Evolutionary conservation across 2,329 filamentous ascomycete species (phyloP).

Genomic region (Pezicula carpinea): DNA sequence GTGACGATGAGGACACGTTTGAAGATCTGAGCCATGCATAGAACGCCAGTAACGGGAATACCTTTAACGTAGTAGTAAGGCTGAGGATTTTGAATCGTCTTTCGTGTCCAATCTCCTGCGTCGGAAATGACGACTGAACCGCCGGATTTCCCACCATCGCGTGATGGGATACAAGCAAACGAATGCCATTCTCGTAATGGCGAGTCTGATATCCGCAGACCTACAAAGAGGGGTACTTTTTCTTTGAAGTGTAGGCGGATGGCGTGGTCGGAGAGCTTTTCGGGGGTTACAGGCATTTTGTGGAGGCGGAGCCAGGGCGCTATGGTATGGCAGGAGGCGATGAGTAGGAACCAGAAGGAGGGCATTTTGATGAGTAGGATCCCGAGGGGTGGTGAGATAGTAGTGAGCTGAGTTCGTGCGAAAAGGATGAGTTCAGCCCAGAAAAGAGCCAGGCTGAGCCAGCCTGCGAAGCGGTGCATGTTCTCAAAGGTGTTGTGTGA

Average conservation of each 20-base stretch:
- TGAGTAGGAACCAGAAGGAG: slow-evolving; percentile 52
- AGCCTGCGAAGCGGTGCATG: slow-evolving; percentile 52
- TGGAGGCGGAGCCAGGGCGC: slow-evolving; percentile 55
- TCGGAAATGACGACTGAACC: slow-evolving; percentile 52
- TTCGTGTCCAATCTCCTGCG: slow-evolving; percentile 54
- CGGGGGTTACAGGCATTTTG: slow-evolving; percentile 43
- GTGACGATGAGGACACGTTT: slow-evolving; percentile 32
- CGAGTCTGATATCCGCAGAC: slow-evolving; percentile 42
- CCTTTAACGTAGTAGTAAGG: slow-evolving; percentile 49
- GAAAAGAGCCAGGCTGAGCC: slow-evolving; percentile 45
- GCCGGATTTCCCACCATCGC: slow-evolving; percentile 30
- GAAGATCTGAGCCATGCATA: slow-evolving; percentile 32
- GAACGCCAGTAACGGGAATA: slow-evolving; percentile 36
- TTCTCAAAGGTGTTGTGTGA: slow-evolving; percentile 53
- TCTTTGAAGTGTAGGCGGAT: slow-evolving; percentile 50
- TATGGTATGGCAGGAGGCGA: slow-evolving; percentile 46
- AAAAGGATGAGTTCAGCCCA: slow-evolving; percentile 43
- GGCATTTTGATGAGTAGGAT: slow-evolving; percentile 28
- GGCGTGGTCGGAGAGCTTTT: slow-evolving; percentile 47
- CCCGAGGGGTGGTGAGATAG: slow-evolving; percentile 9
- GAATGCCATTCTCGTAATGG: slow-evolving; percentile 52
- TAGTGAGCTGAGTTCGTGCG: slow-evolving; percentile 14
- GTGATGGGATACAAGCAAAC: slow-evolving; percentile 52
- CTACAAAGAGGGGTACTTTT: slow-evolving; percentile 36
- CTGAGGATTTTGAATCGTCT: slow-evolving; percentile 46